phyloP scores from a whole-genome alignment of 257 asterid species.

The Nicotiana benthamiana region DNA sequence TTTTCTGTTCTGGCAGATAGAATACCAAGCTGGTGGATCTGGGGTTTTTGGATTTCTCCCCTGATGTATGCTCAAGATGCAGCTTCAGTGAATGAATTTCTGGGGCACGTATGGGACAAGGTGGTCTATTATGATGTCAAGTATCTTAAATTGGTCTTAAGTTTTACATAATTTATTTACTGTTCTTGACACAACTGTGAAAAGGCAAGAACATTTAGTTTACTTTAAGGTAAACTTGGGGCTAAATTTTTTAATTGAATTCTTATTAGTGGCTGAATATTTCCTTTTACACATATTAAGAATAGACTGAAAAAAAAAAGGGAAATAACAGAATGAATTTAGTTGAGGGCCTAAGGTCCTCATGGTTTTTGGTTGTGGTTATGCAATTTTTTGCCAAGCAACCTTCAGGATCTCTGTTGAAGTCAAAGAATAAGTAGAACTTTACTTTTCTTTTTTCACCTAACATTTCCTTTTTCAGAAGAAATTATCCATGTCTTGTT shows the following conservation, averaged over 20 bases:
- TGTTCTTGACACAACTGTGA: not conserved
- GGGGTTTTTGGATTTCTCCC: constrained; percentile 97
- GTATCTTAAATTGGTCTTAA: not conserved
- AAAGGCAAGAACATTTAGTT: not conserved
- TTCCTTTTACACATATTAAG: not conserved
- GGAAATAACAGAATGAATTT: not conserved
- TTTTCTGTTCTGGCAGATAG: constrained; percentile 47
- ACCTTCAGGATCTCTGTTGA: not conserved
- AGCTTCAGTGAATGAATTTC: constrained; percentile 87
- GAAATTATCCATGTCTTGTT: not conserved
- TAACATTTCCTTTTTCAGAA: not conserved
- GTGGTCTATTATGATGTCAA: constrained; percentile 27
- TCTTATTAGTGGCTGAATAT: not conserved
- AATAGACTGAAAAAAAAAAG: not conserved
- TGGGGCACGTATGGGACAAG: constrained; percentile 89
- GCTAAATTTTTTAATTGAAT: not conserved
- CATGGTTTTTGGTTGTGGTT: not conserved
- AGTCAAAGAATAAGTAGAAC: not conserved
- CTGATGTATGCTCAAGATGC: constrained; percentile 91
- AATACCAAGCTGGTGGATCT: constrained; percentile 93
- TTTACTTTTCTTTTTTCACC: not conserved
- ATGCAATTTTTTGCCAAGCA: not conserved
- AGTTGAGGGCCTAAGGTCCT: not conserved
- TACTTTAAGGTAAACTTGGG: not conserved
- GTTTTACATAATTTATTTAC: not conserved